Base-by-base conservation (phyloP, 768 basidiomycete species). In the Lyophyllum atratum region DNA sequence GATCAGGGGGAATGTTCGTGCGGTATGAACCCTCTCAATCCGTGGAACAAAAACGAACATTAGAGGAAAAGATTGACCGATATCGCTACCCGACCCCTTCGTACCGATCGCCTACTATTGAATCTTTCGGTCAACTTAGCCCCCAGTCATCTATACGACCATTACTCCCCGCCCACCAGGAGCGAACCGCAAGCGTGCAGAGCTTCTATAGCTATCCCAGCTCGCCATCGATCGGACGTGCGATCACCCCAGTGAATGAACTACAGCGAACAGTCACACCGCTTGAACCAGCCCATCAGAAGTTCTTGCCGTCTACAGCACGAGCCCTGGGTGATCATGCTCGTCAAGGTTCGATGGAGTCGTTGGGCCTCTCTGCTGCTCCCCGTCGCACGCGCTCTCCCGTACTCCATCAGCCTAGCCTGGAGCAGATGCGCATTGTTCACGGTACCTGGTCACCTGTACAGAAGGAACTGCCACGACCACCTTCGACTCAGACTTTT, bases 301-400 rank as follows among this genome's bases (percentile, higher is more conserved):
- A 52, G 21, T 60, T 61, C 42, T 52, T 53, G 15, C 50, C 54
- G 7, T 45, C 33, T 8, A 46, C 49, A 6, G 42, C 42, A 12
- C 46, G 56, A 24, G n/a, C 54, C 17, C 24, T 56, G 7, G 25
- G 28, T 12, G 47, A 64, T 44, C 68, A 70, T 59, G 53, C 44
- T 45, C 67, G 66, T 19, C 62, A 65, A 28, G 65, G 61, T n/a
- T 73, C 70, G 10, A 52, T 57, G 5, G 56, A 62, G 17, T 69
- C 71, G 0, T 24, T 65, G 15, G 70, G 77, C 26, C 71, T 78
- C 28, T 72, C 76, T 34, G 70, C 71, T 22, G 72, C 76, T 54
- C 77, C 78, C 26, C 72, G 76, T 17, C 66, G 59, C 22, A 65
- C 59, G 3, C 68, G 68, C 24, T 66, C 69, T 26, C 67, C 69